Percentiles rank a stretch among this genome's conserved stretches.
These are phyloP conservation scores for Diaporthe vexans DNA, from an alignment of 2,329 filamentous ascomycete species.

Conservation along the genomic window DNA sequence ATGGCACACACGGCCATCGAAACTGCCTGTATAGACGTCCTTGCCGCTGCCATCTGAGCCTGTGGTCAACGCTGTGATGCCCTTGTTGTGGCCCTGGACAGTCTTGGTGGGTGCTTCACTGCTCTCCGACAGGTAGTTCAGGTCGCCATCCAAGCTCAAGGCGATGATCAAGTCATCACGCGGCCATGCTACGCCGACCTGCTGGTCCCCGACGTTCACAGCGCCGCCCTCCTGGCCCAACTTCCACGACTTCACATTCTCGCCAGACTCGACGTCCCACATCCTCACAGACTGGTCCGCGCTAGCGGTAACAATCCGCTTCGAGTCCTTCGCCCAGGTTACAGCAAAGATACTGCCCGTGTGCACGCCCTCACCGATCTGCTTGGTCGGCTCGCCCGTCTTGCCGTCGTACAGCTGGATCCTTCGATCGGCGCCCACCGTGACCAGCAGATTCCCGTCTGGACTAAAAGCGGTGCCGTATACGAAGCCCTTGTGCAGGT, in stretches of 20 bases:
- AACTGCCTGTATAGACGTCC: slow-evolving; percentile 90
- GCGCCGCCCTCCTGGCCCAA: slow-evolving; percentile 81
- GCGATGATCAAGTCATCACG: slow-evolving; percentile 91
- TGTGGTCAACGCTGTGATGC: slow-evolving; percentile 81
- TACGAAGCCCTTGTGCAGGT: slow-evolving; percentile 89
- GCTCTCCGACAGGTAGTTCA: slow-evolving; percentile 88
- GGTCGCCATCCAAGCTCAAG: slow-evolving; percentile 87
- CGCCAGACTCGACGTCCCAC: slow-evolving; percentile 89
- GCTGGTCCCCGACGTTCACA: slow-evolving; percentile 84
- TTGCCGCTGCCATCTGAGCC: slow-evolving; percentile 68
- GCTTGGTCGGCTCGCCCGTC: slow-evolving; percentile 84
- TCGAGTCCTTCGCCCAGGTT: slow-evolving; percentile 90
- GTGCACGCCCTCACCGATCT: slow-evolving; percentile 87
- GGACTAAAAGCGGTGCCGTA: slow-evolving; percentile 91
- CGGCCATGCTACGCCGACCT: slow-evolving; percentile 95
- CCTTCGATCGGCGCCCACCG: slow-evolving; percentile 90
- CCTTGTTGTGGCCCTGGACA: slow-evolving; percentile 91
- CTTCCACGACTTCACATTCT: slow-evolving; percentile 84
- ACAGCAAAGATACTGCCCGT: slow-evolving; percentile 94
- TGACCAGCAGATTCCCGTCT: slow-evolving; percentile 85
- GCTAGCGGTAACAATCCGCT: slow-evolving; percentile 88
- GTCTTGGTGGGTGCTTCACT: slow-evolving; percentile 77
- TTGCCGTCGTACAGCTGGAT: slow-evolving; percentile 98
- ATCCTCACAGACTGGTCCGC: slow-evolving; percentile 95
- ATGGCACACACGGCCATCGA: slow-evolving; percentile 86